These are phyloP conservation scores for Paraurostyla sp. DNA, from an alignment of 73 alveolate genomes.

Conservation along the genomic window DNA sequence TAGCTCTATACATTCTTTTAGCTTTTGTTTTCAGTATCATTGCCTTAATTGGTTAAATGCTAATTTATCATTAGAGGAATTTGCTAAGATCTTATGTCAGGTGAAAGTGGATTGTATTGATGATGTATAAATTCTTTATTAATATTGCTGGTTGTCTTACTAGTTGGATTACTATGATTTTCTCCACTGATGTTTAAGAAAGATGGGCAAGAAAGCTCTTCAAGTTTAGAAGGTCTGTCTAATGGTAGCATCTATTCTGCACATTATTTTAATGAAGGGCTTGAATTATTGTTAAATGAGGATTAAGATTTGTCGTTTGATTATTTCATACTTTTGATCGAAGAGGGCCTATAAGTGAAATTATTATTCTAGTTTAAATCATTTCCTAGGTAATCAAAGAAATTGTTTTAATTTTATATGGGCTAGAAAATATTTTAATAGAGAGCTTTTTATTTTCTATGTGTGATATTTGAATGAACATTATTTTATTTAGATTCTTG, in stretches of 20 bases:
- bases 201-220: slow-evolving; percentile 28
- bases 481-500: too few species aligned
- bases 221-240: neutral
- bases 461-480: too few species aligned
- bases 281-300: neutral
- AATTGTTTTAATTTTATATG: neutral
- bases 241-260: slow-evolving; percentile 12
- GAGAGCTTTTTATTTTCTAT: neutral
- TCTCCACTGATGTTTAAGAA: slow-evolving; percentile 9
- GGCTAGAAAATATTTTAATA: neutral
- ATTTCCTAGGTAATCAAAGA: neutral
- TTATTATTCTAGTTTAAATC: neutral
- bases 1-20: neutral
- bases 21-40: neutral
- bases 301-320: slow-evolving; percentile 15
- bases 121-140: too few species aligned
- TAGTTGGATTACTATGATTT: neutral
- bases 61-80: too few species aligned
- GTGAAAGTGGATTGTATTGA: too few species aligned
- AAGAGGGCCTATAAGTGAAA: slow-evolving; percentile 53
- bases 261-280: slow-evolving; percentile 40
- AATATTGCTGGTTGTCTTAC: too few species aligned
- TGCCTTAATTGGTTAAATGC: neutral
- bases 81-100: too few species aligned
- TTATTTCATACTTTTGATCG: slow-evolving; percentile 7